These are phyloP conservation scores for Sextonia rubra DNA, from an alignment of 164 flowering plant genomes.

Conservation along the genomic window DNA sequence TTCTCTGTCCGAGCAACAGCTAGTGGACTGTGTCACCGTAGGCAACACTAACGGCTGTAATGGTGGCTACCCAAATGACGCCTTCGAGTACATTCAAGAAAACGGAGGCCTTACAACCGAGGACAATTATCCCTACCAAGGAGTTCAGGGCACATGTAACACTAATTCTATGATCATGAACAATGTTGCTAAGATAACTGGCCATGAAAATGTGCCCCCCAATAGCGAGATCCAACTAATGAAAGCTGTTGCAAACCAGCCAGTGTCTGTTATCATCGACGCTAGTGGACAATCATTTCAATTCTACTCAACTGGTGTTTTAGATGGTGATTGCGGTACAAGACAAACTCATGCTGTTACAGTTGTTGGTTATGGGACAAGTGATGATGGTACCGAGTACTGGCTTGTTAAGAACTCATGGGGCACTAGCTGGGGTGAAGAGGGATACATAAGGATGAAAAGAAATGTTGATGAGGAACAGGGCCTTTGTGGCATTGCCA, in stretches of 20 bases:
- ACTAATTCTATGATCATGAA: background rate
- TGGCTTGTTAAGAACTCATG: constrained; percentile 7
- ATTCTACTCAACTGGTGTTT: constrained; percentile 1
- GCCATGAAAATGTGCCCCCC: constrained; percentile 29
- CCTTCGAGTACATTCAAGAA: background rate
- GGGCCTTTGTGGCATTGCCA: constrained; percentile 5
- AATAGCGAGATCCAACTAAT: constrained; percentile 23
- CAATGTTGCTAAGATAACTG: constrained; percentile 24
- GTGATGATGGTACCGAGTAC: background rate
- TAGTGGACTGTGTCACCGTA: constrained; percentile 3
- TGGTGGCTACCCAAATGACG: constrained; percentile 2
- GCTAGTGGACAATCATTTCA: background rate
- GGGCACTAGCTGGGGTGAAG: constrained; percentile 5
- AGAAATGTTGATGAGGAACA: background rate
- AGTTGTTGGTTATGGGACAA: constrained; percentile 1
- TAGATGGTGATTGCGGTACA: constrained; percentile 1
- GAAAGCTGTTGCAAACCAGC: constrained; percentile 20
- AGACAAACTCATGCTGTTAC: background rate
- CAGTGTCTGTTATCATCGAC: constrained; percentile 2
- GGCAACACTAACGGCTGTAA: constrained; percentile 2
- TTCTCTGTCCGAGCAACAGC: constrained; percentile 5
- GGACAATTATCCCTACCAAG: constrained; percentile 1
- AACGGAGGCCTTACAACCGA: background rate
- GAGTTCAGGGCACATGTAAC: constrained; percentile 12
- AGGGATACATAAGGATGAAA: constrained; percentile 4